phyloP scores from a whole-genome alignment of 345 rosid species.

The Populus nigra region DNA sequence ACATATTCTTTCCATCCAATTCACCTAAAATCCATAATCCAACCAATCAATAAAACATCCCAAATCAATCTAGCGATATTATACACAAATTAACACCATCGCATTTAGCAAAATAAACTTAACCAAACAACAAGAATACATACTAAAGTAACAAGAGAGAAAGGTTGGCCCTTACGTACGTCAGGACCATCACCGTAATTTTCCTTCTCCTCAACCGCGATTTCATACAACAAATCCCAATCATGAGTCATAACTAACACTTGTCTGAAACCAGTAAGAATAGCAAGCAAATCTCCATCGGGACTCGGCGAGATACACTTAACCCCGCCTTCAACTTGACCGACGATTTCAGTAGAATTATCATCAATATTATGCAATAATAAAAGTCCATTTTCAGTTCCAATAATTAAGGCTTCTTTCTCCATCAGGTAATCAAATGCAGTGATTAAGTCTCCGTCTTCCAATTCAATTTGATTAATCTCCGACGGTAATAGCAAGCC shows the following conservation, averaged over 20 bases:
- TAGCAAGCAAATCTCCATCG: constrained; percentile 72
- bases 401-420: constrained; percentile 82
- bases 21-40: constrained; percentile 41
- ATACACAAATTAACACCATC: background rate
- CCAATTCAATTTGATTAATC: constrained; percentile 54
- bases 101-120: background rate
- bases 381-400: constrained; percentile 68
- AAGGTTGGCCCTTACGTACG: constrained; percentile 82
- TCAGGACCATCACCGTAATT: constrained; percentile 39
- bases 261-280: constrained; percentile 73
- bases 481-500: constrained; percentile 39
- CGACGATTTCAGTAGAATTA: constrained; percentile 65
- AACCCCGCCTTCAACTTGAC: constrained; percentile 82
- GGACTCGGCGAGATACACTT: constrained; percentile 83
- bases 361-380: constrained; percentile 59
- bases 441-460: constrained; percentile 57
- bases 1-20: constrained; percentile 25
- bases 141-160: constrained; percentile 28
- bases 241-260: constrained; percentile 89
- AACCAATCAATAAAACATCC: constrained; percentile 2
- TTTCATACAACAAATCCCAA: constrained; percentile 91
- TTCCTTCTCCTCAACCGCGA: constrained; percentile 44
- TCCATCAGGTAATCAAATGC: constrained; percentile 85
- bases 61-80: constrained; percentile 1
- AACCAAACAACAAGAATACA: background rate